These are phyloP conservation scores for Backusella tarrabulga DNA, from an alignment of 192 early-diverging fungal genomes.

Conservation along the genomic window DNA sequence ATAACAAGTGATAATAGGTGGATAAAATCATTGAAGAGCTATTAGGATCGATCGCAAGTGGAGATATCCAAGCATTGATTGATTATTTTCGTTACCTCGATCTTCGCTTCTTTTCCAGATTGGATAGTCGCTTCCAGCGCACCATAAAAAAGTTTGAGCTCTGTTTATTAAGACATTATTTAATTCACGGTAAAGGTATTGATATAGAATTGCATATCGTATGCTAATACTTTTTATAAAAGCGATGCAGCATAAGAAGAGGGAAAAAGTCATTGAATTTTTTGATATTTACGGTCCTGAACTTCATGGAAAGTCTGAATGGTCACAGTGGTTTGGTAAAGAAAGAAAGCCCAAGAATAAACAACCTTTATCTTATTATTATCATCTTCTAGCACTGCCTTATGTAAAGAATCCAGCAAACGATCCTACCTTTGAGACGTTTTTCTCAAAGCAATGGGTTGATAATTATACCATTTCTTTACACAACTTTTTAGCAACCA, in stretches of 20 bases:
- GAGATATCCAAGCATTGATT: slow-evolving; percentile 51
- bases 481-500: slow-evolving; percentile 61
- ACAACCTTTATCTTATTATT: neutral
- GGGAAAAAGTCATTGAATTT: slow-evolving; percentile 57
- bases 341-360: neutral
- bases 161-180: slow-evolving; percentile 57
- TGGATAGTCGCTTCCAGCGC: slow-evolving; percentile 55
- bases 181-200: slow-evolving; percentile 51
- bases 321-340: slow-evolving; percentile 66
- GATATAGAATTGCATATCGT: neutral
- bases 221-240: neutral
- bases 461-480: slow-evolving; percentile 59
- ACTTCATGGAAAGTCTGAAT: slow-evolving; percentile 53
- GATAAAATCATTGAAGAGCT: slow-evolving; percentile 67
- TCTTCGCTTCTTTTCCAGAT: slow-evolving; percentile 60
- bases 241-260: slow-evolving; percentile 58
- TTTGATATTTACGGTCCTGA: slow-evolving; percentile 58
- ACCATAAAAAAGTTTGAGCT: slow-evolving; percentile 62
- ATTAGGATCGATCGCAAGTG: slow-evolving; percentile 40
- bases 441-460: slow-evolving; percentile 62
- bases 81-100: slow-evolving; percentile 65
- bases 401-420: slow-evolving; percentile 55
- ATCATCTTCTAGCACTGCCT: slow-evolving; percentile 43
- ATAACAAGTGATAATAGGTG: slow-evolving; percentile 31
- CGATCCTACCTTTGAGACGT: slow-evolving; percentile 57